Conservation (phyloP, 1,284 basidiomycete genomes). For the Phylloboletellus chloephorus region DNA sequence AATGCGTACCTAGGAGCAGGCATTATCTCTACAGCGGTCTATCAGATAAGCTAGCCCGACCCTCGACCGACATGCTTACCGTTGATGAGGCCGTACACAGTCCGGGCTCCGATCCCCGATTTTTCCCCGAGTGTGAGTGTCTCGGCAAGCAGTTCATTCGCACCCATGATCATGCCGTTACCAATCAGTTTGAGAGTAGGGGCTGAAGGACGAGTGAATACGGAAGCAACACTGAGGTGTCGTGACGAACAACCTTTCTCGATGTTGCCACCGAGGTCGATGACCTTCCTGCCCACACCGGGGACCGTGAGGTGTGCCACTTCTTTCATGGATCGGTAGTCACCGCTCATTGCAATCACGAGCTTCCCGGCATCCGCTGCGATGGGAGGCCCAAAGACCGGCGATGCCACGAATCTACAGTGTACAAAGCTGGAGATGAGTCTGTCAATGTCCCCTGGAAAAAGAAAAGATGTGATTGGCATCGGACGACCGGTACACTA, state of each 20-base stretch:
- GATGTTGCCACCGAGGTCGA: slow-evolving; percentile 71
- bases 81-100: slow-evolving; percentile 55
- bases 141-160: slow-evolving; percentile 77
- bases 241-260: slow-evolving; percentile 53
- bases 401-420: slow-evolving; percentile 69
- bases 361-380: slow-evolving; percentile 69
- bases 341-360: slow-evolving; percentile 75
- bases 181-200: slow-evolving; percentile 78
- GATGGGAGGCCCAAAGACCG: slow-evolving; percentile 73
- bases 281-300: slow-evolving; percentile 70
- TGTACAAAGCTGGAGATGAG: slow-evolving; percentile 59
- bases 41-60: slow-evolving; percentile 20
- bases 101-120: slow-evolving; percentile 67
- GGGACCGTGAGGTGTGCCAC: slow-evolving; percentile 73
- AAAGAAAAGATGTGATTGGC: slow-evolving; percentile 1
- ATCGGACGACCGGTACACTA: neutral
- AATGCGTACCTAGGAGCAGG: slow-evolving; percentile 50
- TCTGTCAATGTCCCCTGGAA: slow-evolving; percentile 63
- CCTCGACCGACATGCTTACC: slow-evolving; percentile 36
- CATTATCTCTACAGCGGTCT: slow-evolving; percentile 43
- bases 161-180: slow-evolving; percentile 64
- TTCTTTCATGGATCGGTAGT: slow-evolving; percentile 80
- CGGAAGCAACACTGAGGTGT: neutral
- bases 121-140: slow-evolving; percentile 81
- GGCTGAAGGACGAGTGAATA: slow-evolving; percentile 36